These are phyloP conservation scores for Tricholoma sp. DNA, from an alignment of 768 basidiomycete genomes.

Conservation along the genomic window DNA sequence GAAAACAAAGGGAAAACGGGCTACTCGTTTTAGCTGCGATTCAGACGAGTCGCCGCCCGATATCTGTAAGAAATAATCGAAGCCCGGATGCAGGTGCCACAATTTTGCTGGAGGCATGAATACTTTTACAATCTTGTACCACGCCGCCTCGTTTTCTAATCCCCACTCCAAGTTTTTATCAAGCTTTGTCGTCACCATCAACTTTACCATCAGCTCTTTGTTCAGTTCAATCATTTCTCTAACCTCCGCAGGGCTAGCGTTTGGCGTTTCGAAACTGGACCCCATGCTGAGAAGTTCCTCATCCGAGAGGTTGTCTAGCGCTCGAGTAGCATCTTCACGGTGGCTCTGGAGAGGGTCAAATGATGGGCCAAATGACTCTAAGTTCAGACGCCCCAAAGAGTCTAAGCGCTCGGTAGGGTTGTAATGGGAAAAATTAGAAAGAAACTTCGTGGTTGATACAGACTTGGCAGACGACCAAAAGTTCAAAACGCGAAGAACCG, in stretches of 20 bases:
- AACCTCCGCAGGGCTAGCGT: background rate
- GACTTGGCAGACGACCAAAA: background rate
- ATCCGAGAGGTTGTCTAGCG: background rate
- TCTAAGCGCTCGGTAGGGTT: no score
- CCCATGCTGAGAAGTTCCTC: background rate
- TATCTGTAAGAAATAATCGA: slow-evolving; percentile 12
- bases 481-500: background rate
- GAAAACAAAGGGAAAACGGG: background rate
- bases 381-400: no score
- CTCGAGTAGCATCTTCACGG: background rate
- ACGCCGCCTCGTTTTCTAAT: slow-evolving; percentile 15
- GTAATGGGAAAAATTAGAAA: no score
- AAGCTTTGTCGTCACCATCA: slow-evolving; percentile 5
- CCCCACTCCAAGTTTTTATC: slow-evolving; percentile 1
- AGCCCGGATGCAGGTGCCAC: slow-evolving; percentile 17
- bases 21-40: slow-evolving; percentile 5
- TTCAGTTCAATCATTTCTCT: background rate
- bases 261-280: background rate
- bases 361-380: no score
- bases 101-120: slow-evolving; percentile 21
- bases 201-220: slow-evolving; percentile 5
- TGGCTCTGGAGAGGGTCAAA: background rate
- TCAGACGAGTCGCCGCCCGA: slow-evolving; percentile 1
- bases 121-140: slow-evolving; percentile 17
- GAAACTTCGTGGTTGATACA: no score